Percentiles rank a stretch among this genome's conserved stretches.
Conservation (phyloP, 441 rosid species). For the Populus hybrid region DNA sequence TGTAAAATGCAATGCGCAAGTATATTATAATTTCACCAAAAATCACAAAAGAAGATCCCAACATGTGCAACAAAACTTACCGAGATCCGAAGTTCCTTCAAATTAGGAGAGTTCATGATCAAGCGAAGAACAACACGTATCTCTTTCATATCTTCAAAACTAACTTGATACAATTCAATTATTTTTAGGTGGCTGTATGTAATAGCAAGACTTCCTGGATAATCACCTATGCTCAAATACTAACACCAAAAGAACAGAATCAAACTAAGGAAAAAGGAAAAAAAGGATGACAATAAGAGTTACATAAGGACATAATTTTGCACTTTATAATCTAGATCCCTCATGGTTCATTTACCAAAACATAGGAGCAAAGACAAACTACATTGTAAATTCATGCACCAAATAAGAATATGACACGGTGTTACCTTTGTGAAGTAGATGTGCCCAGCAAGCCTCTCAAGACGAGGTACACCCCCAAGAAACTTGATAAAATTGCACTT, state of each 20-base stretch:
- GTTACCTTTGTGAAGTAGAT: conserved; percentile 90
- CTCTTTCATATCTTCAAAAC: conserved; percentile 85
- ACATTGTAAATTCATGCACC: not conserved
- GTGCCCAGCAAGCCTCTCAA: conserved; percentile 75
- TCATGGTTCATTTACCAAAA: not conserved
- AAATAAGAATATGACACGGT: not conserved
- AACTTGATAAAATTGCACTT: conserved; percentile 73
- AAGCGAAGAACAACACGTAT: conserved; percentile 77
- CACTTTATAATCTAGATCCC: not conserved
- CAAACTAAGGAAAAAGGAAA: not conserved
- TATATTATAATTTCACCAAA: not conserved
- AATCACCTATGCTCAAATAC: conserved; percentile 92
- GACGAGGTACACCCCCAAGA: conserved; percentile 82
- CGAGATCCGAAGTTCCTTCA: conserved; percentile 72
- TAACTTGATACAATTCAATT: conserved; percentile 79
- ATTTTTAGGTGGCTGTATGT: conserved; percentile 54
- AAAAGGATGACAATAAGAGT: not conserved
- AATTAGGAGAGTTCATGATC: conserved; percentile 78
- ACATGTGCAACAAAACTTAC: conserved; percentile 37
- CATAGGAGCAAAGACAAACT: not conserved
- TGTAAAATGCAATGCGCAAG: not conserved
- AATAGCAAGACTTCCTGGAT: conserved; percentile 54
- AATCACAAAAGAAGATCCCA: conserved; percentile 10
- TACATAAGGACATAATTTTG: not conserved
- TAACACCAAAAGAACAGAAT: conserved; percentile 18